Evolutionary conservation across 78 protist genomes (phyloP).

Genomic region (Dictyostelium firmibasis): DNA sequence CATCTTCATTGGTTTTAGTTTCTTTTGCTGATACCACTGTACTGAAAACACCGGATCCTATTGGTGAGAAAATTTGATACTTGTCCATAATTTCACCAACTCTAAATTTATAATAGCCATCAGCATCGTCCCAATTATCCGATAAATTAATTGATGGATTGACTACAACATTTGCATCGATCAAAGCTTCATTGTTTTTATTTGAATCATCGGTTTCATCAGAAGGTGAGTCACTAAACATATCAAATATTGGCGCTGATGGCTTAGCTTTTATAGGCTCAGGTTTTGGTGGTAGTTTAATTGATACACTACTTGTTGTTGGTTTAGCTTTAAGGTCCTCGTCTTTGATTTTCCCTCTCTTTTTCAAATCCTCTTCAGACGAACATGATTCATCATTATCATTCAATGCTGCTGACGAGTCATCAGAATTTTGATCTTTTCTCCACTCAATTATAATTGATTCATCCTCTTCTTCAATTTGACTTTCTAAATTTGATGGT

Average conservation of each 20-base stretch:
- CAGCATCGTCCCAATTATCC: conserved; percentile 93
- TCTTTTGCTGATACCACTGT: conserved; percentile 92
- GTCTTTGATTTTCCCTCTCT: conserved; percentile 42
- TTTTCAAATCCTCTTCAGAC: conserved; percentile 66
- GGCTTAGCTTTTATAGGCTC: neutral
- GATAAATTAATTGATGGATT: conserved; percentile 12
- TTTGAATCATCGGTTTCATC: neutral
- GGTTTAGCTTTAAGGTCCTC: conserved; percentile 27
- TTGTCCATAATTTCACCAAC: conserved; percentile 87
- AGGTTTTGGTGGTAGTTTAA: neutral
- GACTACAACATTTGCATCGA: neutral
- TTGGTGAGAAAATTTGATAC: conserved; percentile 72
- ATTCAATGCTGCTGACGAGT: neutral
- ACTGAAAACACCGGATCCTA: conserved; percentile 93
- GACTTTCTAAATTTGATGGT: conserved; percentile 1
- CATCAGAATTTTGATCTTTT: neutral
- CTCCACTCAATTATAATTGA: conserved; percentile 28
- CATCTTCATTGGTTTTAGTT: conserved; percentile 63
- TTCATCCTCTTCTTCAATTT: conserved; percentile 33
- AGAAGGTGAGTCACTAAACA: conserved; percentile 83
- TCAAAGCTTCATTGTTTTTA: neutral
- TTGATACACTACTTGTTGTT: neutral
- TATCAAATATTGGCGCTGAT: conserved; percentile 52
- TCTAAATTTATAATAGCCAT: conserved; percentile 91
- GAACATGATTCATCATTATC: conserved; percentile 43